Evolutionary conservation across 2,329 filamentous ascomycete genomes (phyloP), one percentile per base, ranked within the genome.

Genomic region (Coniochaeta sp.): DNA sequence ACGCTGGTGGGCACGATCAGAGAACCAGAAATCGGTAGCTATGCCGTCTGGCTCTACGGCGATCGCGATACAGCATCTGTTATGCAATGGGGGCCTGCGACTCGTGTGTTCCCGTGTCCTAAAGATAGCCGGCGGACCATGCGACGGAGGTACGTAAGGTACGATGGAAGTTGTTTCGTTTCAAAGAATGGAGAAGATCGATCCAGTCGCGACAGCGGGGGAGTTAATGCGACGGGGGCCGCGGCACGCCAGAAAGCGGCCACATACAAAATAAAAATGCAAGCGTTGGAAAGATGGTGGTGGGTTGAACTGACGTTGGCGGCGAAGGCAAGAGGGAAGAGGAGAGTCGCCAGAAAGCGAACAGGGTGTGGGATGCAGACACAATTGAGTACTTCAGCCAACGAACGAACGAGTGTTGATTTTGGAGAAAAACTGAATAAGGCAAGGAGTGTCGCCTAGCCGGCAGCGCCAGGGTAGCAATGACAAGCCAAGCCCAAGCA

Each of bases 61-160:
- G 40, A 40, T 30, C 36, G 52, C 52, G 44, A 56, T 57, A 59
- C 55, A 44, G 38, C 58, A 59, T 47, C 58, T 47, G 42, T 32
- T 40, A 55, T 59, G 58, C 58, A 59, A 40, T 10, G 52, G 50
- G n/a, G 34, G 19, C 58, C 58, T 36, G 54, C 24, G 22, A 59
- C 36, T 55, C 36, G 52, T 44, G 52, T 44, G 36, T 32, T 42
- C 17, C 36, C 26, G 58, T 24, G 50, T 22, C 50, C 58, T 55
- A 59, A 47, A 56, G 47, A 59, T 59, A 56, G 52, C 38, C 58
- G 58, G 30, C 22, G 17, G 57, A 56, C 10, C 54, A 44, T 58
- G 57, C 30, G 57, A 36, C 9, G n/a, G n/a, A 34, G 28, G 26
- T 50, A 22, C 24, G 32, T 34, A 12, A 38, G 5, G 54, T 36